phyloP scores from a whole-genome alignment of 2,329 filamentous ascomycete species.

The Ophiostoma populinum region DNA sequence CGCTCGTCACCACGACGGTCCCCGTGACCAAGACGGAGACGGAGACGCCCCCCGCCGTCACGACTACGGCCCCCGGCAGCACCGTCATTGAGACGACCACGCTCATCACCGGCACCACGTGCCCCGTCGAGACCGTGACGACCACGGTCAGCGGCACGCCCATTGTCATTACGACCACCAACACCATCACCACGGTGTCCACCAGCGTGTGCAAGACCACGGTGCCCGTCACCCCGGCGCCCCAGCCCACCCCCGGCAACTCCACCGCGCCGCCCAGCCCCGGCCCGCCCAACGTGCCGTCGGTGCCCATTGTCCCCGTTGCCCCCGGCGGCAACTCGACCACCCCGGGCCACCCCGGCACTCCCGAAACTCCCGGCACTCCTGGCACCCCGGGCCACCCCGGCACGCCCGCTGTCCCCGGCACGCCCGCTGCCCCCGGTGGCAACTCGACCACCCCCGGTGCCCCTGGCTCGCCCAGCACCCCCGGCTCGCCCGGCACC shows the following conservation, averaged over 20 bases:
- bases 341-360: no score
- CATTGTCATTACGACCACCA: neutral
- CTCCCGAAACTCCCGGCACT: no score
- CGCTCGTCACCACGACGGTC: neutral
- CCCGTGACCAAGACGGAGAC: no score
- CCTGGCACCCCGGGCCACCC: neutral
- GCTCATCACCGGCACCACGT: neutral
- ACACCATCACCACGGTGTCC: neutral
- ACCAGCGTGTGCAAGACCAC: neutral
- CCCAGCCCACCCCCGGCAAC: neutral
- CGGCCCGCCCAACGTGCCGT: no score
- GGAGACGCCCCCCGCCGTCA: no score
- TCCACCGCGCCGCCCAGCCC: constrained; percentile 21
- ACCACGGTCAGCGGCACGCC: neutral
- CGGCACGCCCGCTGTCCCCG: constrained; percentile 22
- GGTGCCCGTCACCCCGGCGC: neutral
- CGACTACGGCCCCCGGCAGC: neutral
- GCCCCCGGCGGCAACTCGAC: no score
- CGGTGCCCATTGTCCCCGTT: no score
- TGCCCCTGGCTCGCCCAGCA: no score
- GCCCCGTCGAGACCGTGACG: neutral
- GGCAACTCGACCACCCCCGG: no score
- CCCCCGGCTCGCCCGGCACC: no score
- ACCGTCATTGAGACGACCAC: neutral
- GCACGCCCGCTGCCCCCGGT: no score